These are phyloP conservation scores for Erythrophleum ivorense DNA, from an alignment of 331 rosid species.

Conservation along the genomic window DNA sequence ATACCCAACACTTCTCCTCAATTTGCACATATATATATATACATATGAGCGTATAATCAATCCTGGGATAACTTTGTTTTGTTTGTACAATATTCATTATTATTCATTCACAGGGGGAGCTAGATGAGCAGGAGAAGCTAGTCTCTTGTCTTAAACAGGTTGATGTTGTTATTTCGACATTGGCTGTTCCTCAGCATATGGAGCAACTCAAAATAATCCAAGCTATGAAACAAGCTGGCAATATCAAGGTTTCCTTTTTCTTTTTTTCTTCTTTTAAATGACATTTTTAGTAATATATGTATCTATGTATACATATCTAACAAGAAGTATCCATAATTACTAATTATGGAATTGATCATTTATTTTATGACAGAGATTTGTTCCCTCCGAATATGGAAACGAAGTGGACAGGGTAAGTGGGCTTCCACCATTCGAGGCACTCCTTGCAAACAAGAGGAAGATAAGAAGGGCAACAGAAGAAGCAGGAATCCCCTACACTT, in stretches of 20 bases:
- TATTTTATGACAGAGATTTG: conserved; percentile 44
- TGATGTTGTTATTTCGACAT: conserved; percentile 52
- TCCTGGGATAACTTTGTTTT: too few species aligned
- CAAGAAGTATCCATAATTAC: background rate
- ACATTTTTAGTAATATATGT: background rate
- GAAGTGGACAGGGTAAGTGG: conserved; percentile 45
- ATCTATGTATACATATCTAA: background rate
- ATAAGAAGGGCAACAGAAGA: conserved; percentile 56
- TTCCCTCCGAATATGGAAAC: conserved; percentile 52
- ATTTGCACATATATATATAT: background rate
- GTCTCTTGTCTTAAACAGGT: conserved; percentile 39
- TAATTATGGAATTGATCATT: background rate
- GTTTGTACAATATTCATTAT: background rate
- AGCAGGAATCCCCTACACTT: conserved; percentile 48
- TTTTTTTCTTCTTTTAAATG: too few species aligned
- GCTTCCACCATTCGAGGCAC: conserved; percentile 48
- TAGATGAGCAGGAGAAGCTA: conserved; percentile 51
- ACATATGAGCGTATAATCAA: too few species aligned
- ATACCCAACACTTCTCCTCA: background rate
- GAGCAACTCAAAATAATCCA: conserved; percentile 51
- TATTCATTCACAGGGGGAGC: conserved; percentile 46
- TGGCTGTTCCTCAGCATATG: conserved; percentile 50
- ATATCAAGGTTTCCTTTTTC: conserved; percentile 41
- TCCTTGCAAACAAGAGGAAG: conserved; percentile 48
- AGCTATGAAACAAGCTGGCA: conserved; percentile 52